Evolutionary conservation across 495 filamentous ascomycete genomes (phyloP).

Genomic region (Trichoderma reesei): DNA sequence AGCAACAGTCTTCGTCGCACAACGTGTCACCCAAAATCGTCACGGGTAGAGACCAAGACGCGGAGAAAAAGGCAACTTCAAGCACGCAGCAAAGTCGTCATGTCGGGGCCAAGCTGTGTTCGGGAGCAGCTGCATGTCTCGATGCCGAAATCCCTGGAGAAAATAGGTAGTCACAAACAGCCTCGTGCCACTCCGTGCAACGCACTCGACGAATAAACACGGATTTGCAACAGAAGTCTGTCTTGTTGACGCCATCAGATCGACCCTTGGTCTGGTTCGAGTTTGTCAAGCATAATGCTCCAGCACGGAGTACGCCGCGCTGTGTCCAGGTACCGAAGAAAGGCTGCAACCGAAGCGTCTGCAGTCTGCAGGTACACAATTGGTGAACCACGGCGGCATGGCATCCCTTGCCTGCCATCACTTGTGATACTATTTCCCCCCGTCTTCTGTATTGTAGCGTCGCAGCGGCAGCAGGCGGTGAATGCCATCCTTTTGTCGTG

Average conservation of each 20-base stretch:
- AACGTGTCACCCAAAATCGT: not conserved
- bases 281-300: no score
- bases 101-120: not conserved
- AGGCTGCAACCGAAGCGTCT: not conserved
- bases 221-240: not conserved
- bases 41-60: not conserved
- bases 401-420: not conserved
- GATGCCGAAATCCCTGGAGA: not conserved
- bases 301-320: no score
- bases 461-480: not conserved
- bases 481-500: not conserved
- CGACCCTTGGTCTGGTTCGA: not conserved
- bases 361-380: slow-evolving; percentile 1
- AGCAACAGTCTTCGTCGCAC: not conserved
- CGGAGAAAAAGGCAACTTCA: not conserved
- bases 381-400: not conserved
- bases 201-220: not conserved
- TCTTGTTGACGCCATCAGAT: not conserved
- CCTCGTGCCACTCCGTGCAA: not conserved
- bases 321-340: no score
- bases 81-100: no score
- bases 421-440: not conserved
- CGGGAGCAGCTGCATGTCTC: not conserved
- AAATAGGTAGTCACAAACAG: not conserved
- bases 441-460: not conserved